phyloP scores from a whole-genome alignment of 2,329 filamentous ascomycete species.

The Stagonosporopsis cucurbitacearum region DNA sequence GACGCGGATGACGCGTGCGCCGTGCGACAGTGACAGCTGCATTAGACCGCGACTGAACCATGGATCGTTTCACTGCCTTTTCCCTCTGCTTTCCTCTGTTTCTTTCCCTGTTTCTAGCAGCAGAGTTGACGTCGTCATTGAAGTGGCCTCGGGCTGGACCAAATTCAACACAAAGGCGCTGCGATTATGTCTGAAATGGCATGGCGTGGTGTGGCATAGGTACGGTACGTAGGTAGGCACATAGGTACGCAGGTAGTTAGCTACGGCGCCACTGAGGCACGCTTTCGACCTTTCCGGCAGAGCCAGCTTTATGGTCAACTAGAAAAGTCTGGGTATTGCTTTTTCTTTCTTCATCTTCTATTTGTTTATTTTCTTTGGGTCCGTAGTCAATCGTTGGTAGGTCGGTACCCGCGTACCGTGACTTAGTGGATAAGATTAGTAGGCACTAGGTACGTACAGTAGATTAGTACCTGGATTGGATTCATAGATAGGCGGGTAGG shows the following conservation, averaged over 20 bases:
- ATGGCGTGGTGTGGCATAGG: slow-evolving; percentile 5
- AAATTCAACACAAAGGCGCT: too few species aligned
- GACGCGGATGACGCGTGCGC: not conserved
- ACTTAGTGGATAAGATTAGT: too few species aligned
- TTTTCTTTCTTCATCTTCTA: not conserved
- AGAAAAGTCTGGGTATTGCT: not conserved
- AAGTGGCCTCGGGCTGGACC: slow-evolving; percentile 1
- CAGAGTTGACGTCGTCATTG: slow-evolving; percentile 8
- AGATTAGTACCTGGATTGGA: too few species aligned
- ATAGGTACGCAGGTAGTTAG: too few species aligned
- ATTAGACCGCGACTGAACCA: slow-evolving; percentile 7
- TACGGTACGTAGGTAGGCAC: too few species aligned
- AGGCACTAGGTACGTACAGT: too few species aligned
- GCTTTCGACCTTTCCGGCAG: not conserved
- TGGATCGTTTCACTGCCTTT: not conserved
- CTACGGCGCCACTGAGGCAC: too few species aligned
- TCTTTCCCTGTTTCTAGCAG: not conserved
- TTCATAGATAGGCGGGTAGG: not conserved
- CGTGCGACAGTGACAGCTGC: not conserved
- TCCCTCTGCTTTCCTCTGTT: too few species aligned
- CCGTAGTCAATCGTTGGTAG: too few species aligned
- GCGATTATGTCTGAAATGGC: too few species aligned
- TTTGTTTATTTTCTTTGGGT: too few species aligned
- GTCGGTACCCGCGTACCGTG: too few species aligned
- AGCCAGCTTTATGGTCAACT: not conserved